phyloP scores from a whole-genome alignment of 345 rosid species.

The Hibiscus tridactylites region DNA sequence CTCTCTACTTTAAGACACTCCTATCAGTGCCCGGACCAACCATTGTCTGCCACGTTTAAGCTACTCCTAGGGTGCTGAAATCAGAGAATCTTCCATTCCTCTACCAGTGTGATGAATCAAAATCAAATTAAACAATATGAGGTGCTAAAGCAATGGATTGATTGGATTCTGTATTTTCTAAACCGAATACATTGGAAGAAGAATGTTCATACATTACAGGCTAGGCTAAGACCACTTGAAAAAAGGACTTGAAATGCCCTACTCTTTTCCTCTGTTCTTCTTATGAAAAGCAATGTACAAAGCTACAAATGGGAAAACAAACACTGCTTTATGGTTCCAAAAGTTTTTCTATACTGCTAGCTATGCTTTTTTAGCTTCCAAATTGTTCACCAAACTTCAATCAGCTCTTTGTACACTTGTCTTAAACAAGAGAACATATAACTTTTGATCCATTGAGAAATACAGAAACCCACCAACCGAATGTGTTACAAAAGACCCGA shows the following conservation, averaged over 20 bases:
- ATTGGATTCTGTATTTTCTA: neutral
- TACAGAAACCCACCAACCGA: slow-evolving; percentile 15
- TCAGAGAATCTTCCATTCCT: neutral
- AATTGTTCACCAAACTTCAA: neutral
- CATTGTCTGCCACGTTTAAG: slow-evolving; percentile 3
- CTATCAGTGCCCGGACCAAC: neutral
- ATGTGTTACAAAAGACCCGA: slow-evolving; percentile 20
- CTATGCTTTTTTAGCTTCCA: slow-evolving; percentile 2
- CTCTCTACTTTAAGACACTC: neutral
- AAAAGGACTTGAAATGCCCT: neutral
- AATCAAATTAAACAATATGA: neutral
- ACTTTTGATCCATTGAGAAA: slow-evolving; percentile 19
- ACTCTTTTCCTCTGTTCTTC: neutral
- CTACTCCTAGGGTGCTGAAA: neutral
- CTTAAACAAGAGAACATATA: slow-evolving; percentile 54
- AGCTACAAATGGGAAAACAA: neutral
- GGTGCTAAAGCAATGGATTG: neutral
- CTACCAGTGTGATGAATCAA: neutral
- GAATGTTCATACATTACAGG: neutral
- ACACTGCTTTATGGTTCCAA: neutral
- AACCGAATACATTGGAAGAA: neutral
- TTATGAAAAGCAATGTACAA: slow-evolving; percentile 7
- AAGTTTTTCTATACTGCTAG: neutral
- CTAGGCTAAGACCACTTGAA: neutral
- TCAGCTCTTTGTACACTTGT: slow-evolving; percentile 23